These are phyloP conservation scores for Hemisphaericaspora xylofermentans DNA, from an alignment of 1,139 yeast genomes.

Conservation along the genomic window DNA sequence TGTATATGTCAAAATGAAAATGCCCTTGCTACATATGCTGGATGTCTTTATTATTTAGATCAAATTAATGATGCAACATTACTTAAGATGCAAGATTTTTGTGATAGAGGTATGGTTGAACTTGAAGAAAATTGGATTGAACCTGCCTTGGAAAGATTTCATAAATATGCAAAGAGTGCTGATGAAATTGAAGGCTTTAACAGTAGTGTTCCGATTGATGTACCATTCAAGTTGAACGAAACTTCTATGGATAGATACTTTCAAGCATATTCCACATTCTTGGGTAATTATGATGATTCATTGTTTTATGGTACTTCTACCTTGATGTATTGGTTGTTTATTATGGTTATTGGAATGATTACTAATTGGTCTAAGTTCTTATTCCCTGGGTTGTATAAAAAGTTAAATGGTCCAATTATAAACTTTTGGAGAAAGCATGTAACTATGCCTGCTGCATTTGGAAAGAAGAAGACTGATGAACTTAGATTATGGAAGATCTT, in stretches of 20 bases:
- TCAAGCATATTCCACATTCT: conserved; percentile 18
- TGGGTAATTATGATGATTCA: neutral
- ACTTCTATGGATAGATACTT: conserved; percentile 15
- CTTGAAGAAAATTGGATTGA: conserved; percentile 18
- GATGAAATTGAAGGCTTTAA: conserved; percentile 25
- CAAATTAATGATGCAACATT: conserved; percentile 2
- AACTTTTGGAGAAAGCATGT: conserved; percentile 30
- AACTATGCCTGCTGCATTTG: conserved; percentile 30
- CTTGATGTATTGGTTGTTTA: neutral
- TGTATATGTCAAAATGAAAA: conserved; percentile 16
- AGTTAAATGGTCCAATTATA: conserved; percentile 22
- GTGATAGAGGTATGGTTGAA: conserved; percentile 14
- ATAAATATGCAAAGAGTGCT: conserved; percentile 18
- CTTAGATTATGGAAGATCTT: conserved; percentile 20
- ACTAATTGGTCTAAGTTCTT: conserved; percentile 40
- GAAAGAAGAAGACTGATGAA: conserved; percentile 25
- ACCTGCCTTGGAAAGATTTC: conserved; percentile 19
- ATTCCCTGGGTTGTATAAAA: conserved; percentile 25
- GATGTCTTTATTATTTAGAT: conserved; percentile 13
- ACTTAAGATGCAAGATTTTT: conserved; percentile 9
- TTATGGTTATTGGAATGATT: conserved; percentile 35
- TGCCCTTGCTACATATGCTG: conserved; percentile 19
- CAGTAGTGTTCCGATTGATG: conserved; percentile 16
- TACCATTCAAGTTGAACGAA: conserved; percentile 24
- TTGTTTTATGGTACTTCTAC: neutral